These are phyloP conservation scores for Aspergillus tanneri DNA, from an alignment of 2,329 filamentous ascomycete genomes.

Conservation along the genomic window DNA sequence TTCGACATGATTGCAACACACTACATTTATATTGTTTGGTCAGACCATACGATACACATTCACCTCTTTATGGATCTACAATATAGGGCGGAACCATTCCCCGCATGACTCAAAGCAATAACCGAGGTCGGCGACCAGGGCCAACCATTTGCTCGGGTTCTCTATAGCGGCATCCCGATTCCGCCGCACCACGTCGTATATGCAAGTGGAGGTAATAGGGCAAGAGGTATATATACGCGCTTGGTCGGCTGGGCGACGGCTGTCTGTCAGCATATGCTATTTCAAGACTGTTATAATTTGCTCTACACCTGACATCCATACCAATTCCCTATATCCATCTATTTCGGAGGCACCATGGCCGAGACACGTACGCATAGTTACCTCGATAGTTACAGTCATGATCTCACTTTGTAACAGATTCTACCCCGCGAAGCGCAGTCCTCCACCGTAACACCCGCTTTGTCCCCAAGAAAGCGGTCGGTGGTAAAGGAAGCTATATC, in stretches of 20 bases:
- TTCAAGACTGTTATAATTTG: too few species aligned
- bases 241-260: too few species aligned
- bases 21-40: too few species aligned
- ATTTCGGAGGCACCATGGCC: too few species aligned
- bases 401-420: conserved; percentile 3
- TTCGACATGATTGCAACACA: too few species aligned
- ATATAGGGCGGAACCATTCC: too few species aligned
- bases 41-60: too few species aligned
- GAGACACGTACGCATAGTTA: not conserved
- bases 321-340: too few species aligned
- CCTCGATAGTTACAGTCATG: not conserved
- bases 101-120: conserved; percentile 4
- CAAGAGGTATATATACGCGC: too few species aligned
- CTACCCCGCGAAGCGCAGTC: conserved; percentile 34
- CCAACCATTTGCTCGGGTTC: conserved; percentile 34
- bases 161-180: conserved; percentile 32
- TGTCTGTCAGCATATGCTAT: too few species aligned
- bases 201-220: not conserved
- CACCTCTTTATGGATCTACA: too few species aligned
- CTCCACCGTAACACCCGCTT: conserved; percentile 54
- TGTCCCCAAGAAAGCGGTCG: conserved; percentile 49
- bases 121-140: conserved; percentile 11
- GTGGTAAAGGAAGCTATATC: conserved; percentile 54
- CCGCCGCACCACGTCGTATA: conserved; percentile 15
- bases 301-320: too few species aligned